Percentiles rank a stretch among this genome's conserved stretches.
Conservation (phyloP, 2,329 filamentous ascomycete genomes). For the Alternaria alternata region DNA sequence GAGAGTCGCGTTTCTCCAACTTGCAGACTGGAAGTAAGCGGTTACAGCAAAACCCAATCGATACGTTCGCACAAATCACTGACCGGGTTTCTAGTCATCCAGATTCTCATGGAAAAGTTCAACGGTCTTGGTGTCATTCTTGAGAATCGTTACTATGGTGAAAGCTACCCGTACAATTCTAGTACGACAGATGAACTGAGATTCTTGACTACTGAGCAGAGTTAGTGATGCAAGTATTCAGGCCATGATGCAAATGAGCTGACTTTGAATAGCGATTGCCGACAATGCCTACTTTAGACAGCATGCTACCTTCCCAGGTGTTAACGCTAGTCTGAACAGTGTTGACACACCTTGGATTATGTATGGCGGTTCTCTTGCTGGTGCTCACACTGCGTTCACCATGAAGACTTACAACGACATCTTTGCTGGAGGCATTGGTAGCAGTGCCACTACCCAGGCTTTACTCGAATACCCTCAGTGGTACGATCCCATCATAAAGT, state of each 20-base stretch:
- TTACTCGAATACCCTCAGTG: slow-evolving; percentile 58
- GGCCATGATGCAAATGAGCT: neutral
- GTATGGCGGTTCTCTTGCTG: slow-evolving; percentile 57
- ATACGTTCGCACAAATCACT: neutral
- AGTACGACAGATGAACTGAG: slow-evolving; percentile 60
- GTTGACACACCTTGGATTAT: slow-evolving; percentile 58
- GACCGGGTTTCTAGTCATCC: slow-evolving; percentile 51
- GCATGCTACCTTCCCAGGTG: slow-evolving; percentile 56
- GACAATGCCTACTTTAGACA: slow-evolving; percentile 63
- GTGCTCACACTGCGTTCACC: slow-evolving; percentile 56
- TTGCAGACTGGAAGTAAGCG: slow-evolving; percentile 52
- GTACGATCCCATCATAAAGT: slow-evolving; percentile 61
- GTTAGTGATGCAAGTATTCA: slow-evolving; percentile 8
- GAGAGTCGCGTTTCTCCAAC: slow-evolving; percentile 50
- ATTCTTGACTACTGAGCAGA: slow-evolving; percentile 62
- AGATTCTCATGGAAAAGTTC: slow-evolving; percentile 63
- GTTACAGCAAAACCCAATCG: neutral
- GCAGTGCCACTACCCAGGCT: slow-evolving; percentile 55
- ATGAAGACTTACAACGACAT: slow-evolving; percentile 57
- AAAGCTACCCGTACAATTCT: slow-evolving; percentile 59
- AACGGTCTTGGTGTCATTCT: slow-evolving; percentile 63
- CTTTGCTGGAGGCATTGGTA: slow-evolving; percentile 60
- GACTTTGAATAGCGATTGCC: slow-evolving; percentile 51
- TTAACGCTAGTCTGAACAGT: slow-evolving; percentile 54
- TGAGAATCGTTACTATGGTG: slow-evolving; percentile 62